Evolutionary conservation across 2,329 filamentous ascomycete genomes (phyloP).

Genomic region (Cytospora paraplurivora): DNA sequence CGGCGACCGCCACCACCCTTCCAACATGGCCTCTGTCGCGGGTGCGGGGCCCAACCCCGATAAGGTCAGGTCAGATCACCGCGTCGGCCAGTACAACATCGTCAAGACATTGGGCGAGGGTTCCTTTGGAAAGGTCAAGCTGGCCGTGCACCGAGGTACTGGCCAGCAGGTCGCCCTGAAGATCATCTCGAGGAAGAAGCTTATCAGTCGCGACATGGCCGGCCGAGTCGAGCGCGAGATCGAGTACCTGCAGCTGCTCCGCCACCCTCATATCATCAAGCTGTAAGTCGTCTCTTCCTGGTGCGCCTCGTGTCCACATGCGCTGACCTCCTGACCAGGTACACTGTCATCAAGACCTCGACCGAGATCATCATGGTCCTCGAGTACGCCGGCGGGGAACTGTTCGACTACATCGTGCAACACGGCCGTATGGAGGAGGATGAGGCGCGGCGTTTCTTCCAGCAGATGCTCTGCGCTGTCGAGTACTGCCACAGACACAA

Average conservation of each 20-base stretch:
- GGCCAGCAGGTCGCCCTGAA: constrained; percentile 96
- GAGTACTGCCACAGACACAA: constrained; percentile 99
- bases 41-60: constrained; percentile 38
- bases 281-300: constrained; percentile 57
- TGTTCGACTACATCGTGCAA: constrained; percentile 98
- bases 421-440: constrained; percentile 89
- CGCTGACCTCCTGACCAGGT: constrained; percentile 52
- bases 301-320: background rate
- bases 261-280: constrained; percentile 99
- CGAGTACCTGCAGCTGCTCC: constrained; percentile 91
- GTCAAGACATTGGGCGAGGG: constrained; percentile 91
- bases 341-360: constrained; percentile 93
- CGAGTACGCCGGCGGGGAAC: constrained; percentile 92
- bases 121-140: constrained; percentile 97
- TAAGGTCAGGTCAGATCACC: constrained; percentile 70
- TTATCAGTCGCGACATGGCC: constrained; percentile 97
- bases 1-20: constrained; percentile 33
- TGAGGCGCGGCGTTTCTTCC: constrained; percentile 96
- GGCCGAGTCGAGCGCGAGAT: constrained; percentile 97
- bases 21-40: constrained; percentile 38
- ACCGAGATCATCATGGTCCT: constrained; percentile 98
- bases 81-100: constrained; percentile 89
- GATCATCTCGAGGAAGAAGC: constrained; percentile 94
- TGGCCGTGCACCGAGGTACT: constrained; percentile 88
- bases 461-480: constrained; percentile 97